phyloP scores from a whole-genome alignment of 371 early-diverging fungal species.

The Mucor velutinosus region DNA sequence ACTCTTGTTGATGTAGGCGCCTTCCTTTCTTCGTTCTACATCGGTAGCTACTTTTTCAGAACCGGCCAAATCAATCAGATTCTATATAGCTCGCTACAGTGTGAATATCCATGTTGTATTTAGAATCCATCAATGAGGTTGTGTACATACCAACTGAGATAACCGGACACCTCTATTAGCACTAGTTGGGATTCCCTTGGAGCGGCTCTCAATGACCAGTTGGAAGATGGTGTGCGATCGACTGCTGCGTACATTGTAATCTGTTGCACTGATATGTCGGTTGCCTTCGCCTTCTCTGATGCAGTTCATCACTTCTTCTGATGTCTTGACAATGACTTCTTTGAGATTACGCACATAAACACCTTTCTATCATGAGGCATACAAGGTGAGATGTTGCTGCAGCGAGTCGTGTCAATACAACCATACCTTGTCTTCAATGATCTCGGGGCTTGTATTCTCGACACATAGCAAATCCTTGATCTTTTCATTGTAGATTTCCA shows the following conservation, averaged over 20 bases:
- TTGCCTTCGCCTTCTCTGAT: constrained; percentile 79
- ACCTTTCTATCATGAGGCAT: constrained; percentile 55
- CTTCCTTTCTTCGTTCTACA: constrained; percentile 82
- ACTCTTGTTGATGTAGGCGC: constrained; percentile 89
- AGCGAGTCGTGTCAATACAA: not conserved
- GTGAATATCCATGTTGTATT: not conserved
- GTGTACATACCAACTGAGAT: constrained; percentile 57
- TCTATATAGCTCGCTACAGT: constrained; percentile 30
- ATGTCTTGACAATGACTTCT: constrained; percentile 86
- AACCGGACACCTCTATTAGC: constrained; percentile 53
- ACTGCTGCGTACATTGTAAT: constrained; percentile 85
- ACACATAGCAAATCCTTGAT: constrained; percentile 82
- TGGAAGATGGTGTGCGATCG: constrained; percentile 92
- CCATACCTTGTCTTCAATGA: constrained; percentile 70
- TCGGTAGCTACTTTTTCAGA: constrained; percentile 86
- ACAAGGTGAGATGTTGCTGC: not conserved
- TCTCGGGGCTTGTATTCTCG: constrained; percentile 68
- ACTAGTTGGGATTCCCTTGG: constrained; percentile 5
- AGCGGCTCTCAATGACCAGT: constrained; percentile 54
- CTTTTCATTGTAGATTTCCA: constrained; percentile 97
- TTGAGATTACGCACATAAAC: constrained; percentile 85
- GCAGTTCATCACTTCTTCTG: constrained; percentile 77
- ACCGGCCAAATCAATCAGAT: constrained; percentile 94
- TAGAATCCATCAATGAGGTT: not conserved
- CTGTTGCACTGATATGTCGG: constrained; percentile 80